Percentiles rank a stretch among this genome's conserved stretches.
These are phyloP conservation scores for Talaromyces pinophilus DNA, from an alignment of 2,329 filamentous ascomycete genomes.

Conservation along the genomic window DNA sequence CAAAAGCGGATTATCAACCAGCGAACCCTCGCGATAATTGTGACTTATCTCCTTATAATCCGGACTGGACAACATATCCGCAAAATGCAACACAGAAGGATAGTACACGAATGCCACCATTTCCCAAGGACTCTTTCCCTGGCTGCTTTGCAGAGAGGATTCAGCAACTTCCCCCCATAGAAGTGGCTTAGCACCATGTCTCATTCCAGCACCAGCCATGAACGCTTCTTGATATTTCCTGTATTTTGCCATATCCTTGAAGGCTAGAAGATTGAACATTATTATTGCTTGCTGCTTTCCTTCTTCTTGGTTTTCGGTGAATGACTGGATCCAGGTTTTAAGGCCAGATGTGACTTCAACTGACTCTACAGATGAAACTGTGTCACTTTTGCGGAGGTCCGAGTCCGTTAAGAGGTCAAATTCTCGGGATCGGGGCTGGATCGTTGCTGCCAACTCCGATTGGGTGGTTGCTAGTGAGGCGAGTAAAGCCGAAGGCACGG, in stretches of 20 bases:
- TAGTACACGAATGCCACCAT: conserved; percentile 18
- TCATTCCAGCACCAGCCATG: background rate
- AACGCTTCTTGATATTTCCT: conserved; percentile 14
- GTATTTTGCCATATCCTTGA: conserved; percentile 18
- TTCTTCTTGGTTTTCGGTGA: background rate
- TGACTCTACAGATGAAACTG: conserved; percentile 3
- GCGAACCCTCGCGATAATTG: conserved; percentile 15
- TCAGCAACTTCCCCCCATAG: conserved; percentile 6
- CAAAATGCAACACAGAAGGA: conserved; percentile 17
- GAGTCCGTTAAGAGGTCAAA: background rate
- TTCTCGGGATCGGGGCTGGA: background rate
- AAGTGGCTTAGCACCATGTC: conserved; percentile 12
- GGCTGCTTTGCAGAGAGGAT: background rate
- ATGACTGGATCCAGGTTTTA: conserved; percentile 2
- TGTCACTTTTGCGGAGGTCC: background rate
- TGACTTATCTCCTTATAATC: conserved; percentile 17
- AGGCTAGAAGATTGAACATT: conserved; percentile 17
- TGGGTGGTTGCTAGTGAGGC: background rate
- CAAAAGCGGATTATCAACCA: conserved; percentile 17
- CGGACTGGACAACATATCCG: conserved; percentile 8
- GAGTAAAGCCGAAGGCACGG: background rate
- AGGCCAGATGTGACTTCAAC: background rate
- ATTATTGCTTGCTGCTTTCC: conserved; percentile 11
- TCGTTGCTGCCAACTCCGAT: background rate
- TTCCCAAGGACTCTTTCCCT: conserved; percentile 10